phyloP scores from a whole-genome alignment of 768 basidiomycete genomes.

The Asterophora lycoperdoides region DNA sequence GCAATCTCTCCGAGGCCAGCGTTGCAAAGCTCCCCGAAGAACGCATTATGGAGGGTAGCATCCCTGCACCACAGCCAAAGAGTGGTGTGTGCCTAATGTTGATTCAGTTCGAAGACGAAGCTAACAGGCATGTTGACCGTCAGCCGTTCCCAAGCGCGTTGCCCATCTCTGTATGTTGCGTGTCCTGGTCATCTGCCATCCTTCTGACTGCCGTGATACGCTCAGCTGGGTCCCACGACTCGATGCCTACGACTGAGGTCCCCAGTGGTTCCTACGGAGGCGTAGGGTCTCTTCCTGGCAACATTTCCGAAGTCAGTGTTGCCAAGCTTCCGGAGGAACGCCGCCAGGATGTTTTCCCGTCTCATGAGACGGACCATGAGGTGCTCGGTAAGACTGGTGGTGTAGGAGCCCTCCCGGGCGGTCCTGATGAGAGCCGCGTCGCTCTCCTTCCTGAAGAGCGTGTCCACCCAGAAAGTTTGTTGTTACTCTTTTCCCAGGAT shows the following conservation, averaged over 20 bases:
- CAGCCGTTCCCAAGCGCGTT: not conserved
- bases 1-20: conserved; percentile 35
- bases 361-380: conserved; percentile 12
- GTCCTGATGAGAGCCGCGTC: conserved; percentile 13
- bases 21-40: conserved; percentile 49
- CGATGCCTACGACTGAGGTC: conserved; percentile 13
- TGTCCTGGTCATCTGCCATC: not conserved
- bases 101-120: not conserved
- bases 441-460: conserved; percentile 13
- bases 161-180: conserved; percentile 9
- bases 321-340: conserved; percentile 48
- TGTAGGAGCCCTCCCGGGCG: conserved; percentile 15
- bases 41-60: conserved; percentile 16
- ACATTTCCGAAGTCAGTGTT: conserved; percentile 39
- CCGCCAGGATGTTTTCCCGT: conserved; percentile 10
- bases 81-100: not conserved
- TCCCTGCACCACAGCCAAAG: not conserved
- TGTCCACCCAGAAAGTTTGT: conserved; percentile 4
- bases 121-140: no score
- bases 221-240: not conserved
- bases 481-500: no score
- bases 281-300: conserved; percentile 48
- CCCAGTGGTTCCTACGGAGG: conserved; percentile 28
- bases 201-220: no score
- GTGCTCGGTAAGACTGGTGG: conserved; percentile 12